phyloP scores from a whole-genome alignment of 2,329 filamentous ascomycete species.

The Aspergillus bombycis region DNA sequence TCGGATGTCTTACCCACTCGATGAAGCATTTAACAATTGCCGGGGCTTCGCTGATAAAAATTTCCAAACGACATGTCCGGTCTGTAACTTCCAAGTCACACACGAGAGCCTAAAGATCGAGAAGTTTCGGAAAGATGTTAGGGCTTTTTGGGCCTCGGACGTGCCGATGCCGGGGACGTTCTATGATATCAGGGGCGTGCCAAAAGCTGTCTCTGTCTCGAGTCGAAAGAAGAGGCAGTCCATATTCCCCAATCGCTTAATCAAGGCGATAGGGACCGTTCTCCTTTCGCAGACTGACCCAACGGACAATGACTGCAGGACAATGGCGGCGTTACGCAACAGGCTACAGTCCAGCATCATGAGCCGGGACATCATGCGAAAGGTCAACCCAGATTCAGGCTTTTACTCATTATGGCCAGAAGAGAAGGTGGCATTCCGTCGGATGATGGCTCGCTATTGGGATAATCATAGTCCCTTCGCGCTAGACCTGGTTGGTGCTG shows the following conservation, averaged over 20 bases:
- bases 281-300: conserved; percentile 40
- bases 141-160: conserved; percentile 49
- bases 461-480: conserved; percentile 44
- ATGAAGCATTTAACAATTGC: conserved; percentile 29
- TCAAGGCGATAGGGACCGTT: conserved; percentile 51
- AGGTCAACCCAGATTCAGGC: conserved; percentile 39
- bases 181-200: conserved; percentile 59
- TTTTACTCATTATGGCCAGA: conserved; percentile 16
- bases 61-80: conserved; percentile 55
- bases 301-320: conserved; percentile 31
- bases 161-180: conserved; percentile 71
- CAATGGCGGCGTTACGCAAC: conserved; percentile 56
- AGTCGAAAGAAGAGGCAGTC: conserved; percentile 16
- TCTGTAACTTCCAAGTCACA: conserved; percentile 56
- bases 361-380: conserved; percentile 42
- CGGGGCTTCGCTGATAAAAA: conserved; percentile 44
- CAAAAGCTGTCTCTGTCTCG: conserved; percentile 32
- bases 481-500: conserved; percentile 46
- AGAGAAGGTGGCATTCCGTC: conserved; percentile 37
- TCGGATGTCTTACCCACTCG: conserved; percentile 23
- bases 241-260: conserved; percentile 61
- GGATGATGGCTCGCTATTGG: conserved; percentile 50
- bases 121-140: conserved; percentile 64
- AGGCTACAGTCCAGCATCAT: conserved; percentile 54
- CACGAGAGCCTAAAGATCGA: conserved; percentile 63